Conservation (phyloP, 306 rosid species). For the Sesbania bispinosa region DNA sequence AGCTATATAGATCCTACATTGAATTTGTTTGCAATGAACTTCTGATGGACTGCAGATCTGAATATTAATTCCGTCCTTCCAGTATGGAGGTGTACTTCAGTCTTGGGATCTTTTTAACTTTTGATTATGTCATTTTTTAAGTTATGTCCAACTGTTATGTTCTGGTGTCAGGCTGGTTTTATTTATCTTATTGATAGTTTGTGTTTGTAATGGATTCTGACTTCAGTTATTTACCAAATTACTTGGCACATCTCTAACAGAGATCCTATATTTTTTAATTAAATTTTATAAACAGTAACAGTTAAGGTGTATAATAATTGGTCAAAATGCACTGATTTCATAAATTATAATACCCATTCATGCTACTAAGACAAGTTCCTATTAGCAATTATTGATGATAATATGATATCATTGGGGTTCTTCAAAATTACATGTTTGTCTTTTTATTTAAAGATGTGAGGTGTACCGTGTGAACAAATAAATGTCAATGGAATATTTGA, state of each 20-base stretch:
- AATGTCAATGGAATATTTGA: neutral
- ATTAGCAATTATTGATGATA: neutral
- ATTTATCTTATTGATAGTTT: neutral
- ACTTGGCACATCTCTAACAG: neutral
- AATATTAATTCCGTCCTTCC: neutral
- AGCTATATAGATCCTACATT: neutral
- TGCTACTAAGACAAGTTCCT: neutral
- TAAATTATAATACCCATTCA: neutral
- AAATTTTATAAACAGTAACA: neutral
- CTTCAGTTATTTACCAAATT: neutral
- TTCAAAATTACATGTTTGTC: neutral
- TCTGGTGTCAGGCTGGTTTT: neutral
- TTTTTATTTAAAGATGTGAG: neutral
- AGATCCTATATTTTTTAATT: neutral
- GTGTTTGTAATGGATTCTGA: neutral
- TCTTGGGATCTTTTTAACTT: neutral
- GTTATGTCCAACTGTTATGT: neutral
- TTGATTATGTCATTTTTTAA: neutral
- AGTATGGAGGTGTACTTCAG: neutral
- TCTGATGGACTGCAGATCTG: neutral
- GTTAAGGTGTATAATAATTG: neutral
- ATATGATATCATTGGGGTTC: neutral
- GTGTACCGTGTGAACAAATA: neutral
- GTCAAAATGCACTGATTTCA: neutral
- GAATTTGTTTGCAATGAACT: neutral